Percentiles rank a stretch among this genome's conserved stretches.
Evolutionary conservation across 768 basidiomycete species (phyloP).

Genomic region (Hortiboletus campestris): DNA sequence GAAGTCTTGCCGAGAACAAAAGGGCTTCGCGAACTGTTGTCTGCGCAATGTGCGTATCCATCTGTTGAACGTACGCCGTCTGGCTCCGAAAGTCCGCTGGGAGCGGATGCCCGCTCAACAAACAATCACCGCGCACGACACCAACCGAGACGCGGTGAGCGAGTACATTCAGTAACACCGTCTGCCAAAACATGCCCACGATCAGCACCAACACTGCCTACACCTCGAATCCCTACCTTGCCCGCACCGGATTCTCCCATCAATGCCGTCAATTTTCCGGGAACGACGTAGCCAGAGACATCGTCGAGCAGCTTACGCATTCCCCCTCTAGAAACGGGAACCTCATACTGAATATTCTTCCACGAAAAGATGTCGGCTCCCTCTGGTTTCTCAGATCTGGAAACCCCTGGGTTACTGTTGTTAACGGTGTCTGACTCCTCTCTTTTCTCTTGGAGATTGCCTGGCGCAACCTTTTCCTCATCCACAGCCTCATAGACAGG

Average conservation of each 20-base stretch:
- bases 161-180: constrained; percentile 56
- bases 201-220: background rate
- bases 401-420: no score
- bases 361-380: constrained; percentile 60
- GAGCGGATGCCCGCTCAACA: constrained; percentile 53
- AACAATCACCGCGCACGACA: constrained; percentile 48
- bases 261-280: constrained; percentile 50
- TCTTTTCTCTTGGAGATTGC: background rate
- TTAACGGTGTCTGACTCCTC: background rate
- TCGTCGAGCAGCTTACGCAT: constrained; percentile 46
- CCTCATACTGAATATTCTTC: constrained; percentile 65
- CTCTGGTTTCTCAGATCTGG: constrained; percentile 16
- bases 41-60: constrained; percentile 74
- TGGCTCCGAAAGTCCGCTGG: constrained; percentile 63
- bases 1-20: constrained; percentile 73
- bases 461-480: constrained; percentile 11
- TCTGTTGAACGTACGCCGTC: constrained; percentile 60
- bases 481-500: constrained; percentile 7
- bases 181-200: constrained; percentile 31
- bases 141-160: constrained; percentile 50
- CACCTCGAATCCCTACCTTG: constrained; percentile 15
- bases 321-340: constrained; percentile 37
- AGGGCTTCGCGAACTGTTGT: constrained; percentile 81
- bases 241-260: constrained; percentile 44
- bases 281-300: constrained; percentile 50